Conservation (phyloP, 2,329 filamentous ascomycete species). For the Lasiodiplodia hormozganensis region DNA sequence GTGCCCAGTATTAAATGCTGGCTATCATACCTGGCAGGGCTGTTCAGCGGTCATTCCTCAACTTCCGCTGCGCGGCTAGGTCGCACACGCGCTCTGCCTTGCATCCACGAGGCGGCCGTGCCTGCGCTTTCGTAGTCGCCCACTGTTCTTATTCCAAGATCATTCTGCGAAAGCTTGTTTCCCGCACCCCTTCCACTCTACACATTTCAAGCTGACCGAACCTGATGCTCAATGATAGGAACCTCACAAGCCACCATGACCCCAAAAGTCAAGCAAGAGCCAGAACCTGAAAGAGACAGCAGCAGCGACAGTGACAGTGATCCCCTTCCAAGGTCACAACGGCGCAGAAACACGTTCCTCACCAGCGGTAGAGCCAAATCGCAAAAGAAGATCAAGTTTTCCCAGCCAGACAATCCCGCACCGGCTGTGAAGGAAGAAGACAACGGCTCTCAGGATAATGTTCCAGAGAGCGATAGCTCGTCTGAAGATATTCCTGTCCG, state of each 20-base stretch:
- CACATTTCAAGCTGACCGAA: background rate
- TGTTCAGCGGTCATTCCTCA: background rate
- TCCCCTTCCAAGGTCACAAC: background rate
- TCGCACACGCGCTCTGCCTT: background rate
- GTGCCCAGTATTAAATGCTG: background rate
- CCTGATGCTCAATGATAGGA: background rate
- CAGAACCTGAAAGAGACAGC: background rate
- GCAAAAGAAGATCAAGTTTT: background rate
- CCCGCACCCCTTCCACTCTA: background rate
- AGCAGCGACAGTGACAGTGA: constrained; percentile 10
- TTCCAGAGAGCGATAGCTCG: constrained; percentile 28
- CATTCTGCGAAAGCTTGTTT: background rate
- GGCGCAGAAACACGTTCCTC: background rate
- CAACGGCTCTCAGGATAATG: background rate
- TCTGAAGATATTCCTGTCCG: constrained; percentile 16
- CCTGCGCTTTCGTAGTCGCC: background rate
- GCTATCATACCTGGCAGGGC: background rate
- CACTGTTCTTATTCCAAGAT: background rate
- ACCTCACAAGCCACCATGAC: constrained; percentile 1
- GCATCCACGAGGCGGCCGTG: background rate
- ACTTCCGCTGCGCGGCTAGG: background rate
- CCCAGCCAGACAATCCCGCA: background rate
- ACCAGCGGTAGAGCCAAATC: background rate
- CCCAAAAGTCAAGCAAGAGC: background rate
- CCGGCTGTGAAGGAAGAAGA: background rate